Evolutionary conservation across 2,329 filamentous ascomycete species (phyloP).

Genomic region (Conoideocrella luteorostrata): DNA sequence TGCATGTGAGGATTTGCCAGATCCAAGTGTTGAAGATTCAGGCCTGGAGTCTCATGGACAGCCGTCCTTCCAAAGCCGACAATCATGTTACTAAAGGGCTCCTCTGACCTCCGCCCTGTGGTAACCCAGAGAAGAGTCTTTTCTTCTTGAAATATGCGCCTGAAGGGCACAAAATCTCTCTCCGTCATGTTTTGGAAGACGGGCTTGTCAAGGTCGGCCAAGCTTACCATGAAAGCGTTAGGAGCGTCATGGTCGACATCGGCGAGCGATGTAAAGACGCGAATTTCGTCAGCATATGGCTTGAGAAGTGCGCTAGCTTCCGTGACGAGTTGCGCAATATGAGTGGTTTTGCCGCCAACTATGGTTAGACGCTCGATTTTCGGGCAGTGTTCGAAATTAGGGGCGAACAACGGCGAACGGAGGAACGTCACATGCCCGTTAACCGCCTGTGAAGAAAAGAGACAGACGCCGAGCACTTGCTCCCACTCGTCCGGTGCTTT

Average conservation of each 20-base stretch:
- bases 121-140: conserved; percentile 1
- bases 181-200: not conserved
- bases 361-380: no score
- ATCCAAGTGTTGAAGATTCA: conserved; percentile 6
- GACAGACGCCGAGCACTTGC: not conserved
- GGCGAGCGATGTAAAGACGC: not conserved
- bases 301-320: not conserved
- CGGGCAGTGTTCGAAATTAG: no score
- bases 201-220: not conserved
- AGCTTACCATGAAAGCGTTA: not conserved
- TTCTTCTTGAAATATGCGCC: not conserved
- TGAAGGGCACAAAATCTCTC: not conserved
- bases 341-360: not conserved
- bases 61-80: conserved; percentile 2
- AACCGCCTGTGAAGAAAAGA: conserved; percentile 3
- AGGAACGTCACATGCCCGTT: not conserved
- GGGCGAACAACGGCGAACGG: no score
- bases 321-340: not conserved
- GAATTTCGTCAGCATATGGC: not conserved
- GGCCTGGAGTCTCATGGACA: conserved; percentile 1
- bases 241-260: not conserved
- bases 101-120: not conserved
- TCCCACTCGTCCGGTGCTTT: not conserved
- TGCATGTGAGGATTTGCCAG: not conserved
- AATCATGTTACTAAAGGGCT: conserved; percentile 1